Percentiles rank a stretch among this genome's conserved stretches.
Conservation (phyloP, 805 yeast species). For the Wickerhamomyces mucosus region DNA sequence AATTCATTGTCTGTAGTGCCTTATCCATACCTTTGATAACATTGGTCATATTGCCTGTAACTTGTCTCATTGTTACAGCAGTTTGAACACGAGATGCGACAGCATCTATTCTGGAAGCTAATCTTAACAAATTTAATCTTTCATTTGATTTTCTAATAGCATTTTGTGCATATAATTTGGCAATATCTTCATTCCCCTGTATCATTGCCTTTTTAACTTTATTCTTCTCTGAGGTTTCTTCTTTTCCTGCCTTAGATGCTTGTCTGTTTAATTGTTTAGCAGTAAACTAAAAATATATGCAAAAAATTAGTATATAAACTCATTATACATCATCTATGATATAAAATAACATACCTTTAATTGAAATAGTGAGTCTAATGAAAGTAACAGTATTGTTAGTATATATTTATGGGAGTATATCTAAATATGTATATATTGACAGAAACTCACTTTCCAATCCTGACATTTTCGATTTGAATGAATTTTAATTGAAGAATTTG, state of each 20-base stretch:
- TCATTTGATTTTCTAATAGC: constrained; percentile 91
- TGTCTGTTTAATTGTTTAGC: constrained; percentile 89
- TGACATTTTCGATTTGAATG: constrained; percentile 25
- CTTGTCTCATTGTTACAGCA: constrained; percentile 95
- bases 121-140: constrained; percentile 64
- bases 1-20: constrained; percentile 91
- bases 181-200: constrained; percentile 86
- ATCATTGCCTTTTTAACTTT: constrained; percentile 82
- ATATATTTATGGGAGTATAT: no score
- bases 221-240: constrained; percentile 77
- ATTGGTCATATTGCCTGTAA: constrained; percentile 86
- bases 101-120: constrained; percentile 88
- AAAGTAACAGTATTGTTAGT: constrained; percentile 9
- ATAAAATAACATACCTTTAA: constrained; percentile 46
- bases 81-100: constrained; percentile 95
- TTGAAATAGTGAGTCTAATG: constrained; percentile 50
- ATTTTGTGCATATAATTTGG: constrained; percentile 88
- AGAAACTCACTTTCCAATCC: constrained; percentile 24
- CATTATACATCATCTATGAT: no score
- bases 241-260: constrained; percentile 84
- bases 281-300: constrained; percentile 53
- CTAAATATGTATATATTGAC: constrained; percentile 1
- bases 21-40: constrained; percentile 95
- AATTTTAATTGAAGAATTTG: no score
- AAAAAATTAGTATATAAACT: constrained; percentile 5